Evolutionary conservation across 345 rosid species (phyloP).

Genomic region (Trapa bicornis): DNA sequence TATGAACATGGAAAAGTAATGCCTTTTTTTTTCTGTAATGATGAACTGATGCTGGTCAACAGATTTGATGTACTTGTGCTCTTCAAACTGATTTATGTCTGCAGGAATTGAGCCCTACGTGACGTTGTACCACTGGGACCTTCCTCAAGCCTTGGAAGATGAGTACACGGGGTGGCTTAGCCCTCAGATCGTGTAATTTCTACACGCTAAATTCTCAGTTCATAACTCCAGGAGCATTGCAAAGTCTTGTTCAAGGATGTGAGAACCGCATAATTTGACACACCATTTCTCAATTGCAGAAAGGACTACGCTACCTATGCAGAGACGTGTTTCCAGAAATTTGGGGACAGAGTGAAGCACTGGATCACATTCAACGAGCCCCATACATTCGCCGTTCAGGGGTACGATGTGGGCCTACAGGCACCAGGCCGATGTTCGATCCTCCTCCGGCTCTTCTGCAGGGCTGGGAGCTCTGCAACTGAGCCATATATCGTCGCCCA

Average conservation of each 20-base stretch:
- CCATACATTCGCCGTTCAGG: slow-evolving; percentile 67
- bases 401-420: slow-evolving; percentile 74
- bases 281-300: slow-evolving; percentile 20
- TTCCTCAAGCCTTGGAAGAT: slow-evolving; percentile 79
- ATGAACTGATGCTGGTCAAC: not conserved
- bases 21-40: too few relatives aligned
- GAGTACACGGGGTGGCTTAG: slow-evolving; percentile 76
- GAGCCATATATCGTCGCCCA: slow-evolving; percentile 93
- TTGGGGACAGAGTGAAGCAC: slow-evolving; percentile 85
- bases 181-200: slow-evolving; percentile 53
- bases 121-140: slow-evolving; percentile 94
- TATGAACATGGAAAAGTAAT: not conserved
- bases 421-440: slow-evolving; percentile 89
- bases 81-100: not conserved
- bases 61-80: not conserved
- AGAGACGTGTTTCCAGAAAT: slow-evolving; percentile 69
- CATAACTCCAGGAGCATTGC: too few relatives aligned
- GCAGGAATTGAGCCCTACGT: slow-evolving; percentile 87
- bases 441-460: slow-evolving; percentile 49
- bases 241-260: not conserved
- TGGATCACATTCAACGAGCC: slow-evolving; percentile 98
- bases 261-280: not conserved
- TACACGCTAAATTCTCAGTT: not conserved
- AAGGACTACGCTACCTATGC: slow-evolving; percentile 67
- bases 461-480: slow-evolving; percentile 68